Evolutionary conservation across 768 basidiomycete genomes (phyloP).

Genomic region (Pleurotus ostreatus): DNA sequence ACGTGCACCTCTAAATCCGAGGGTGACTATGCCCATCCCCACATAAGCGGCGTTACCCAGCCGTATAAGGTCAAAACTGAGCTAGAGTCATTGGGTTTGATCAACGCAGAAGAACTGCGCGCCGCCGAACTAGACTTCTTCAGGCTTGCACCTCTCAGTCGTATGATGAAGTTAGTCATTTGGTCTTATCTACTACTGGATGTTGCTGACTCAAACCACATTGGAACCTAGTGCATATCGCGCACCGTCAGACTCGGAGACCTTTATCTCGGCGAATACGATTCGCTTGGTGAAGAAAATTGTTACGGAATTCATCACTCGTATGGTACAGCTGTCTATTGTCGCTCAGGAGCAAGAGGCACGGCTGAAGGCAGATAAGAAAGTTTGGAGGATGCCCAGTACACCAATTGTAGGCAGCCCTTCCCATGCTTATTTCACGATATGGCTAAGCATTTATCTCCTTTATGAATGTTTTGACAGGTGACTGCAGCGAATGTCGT

Average conservation of each 20-base stretch:
- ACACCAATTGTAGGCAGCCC: conserved; percentile 34
- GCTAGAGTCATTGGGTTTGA: conserved; percentile 35
- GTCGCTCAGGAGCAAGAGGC: conserved; percentile 56
- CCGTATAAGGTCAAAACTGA: conserved; percentile 39
- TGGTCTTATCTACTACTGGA: neutral
- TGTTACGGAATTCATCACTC: conserved; percentile 47
- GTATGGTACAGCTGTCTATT: conserved; percentile 47
- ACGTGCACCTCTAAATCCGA: too few species aligned
- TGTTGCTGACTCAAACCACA: neutral
- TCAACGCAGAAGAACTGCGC: conserved; percentile 40
- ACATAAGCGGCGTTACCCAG: conserved; percentile 34
- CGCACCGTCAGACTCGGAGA: conserved; percentile 13
- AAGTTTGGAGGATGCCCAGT: conserved; percentile 49
- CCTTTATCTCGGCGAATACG: conserved; percentile 44
- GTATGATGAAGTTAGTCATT: conserved; percentile 33
- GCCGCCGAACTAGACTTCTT: conserved; percentile 45
- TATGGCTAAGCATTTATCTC: neutral
- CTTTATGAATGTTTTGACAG: conserved; percentile 15
- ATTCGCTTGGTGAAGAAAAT: conserved; percentile 42
- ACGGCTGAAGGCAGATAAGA: conserved; percentile 52
- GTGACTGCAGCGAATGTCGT: conserved; percentile 39
- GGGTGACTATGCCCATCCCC: conserved; percentile 12
- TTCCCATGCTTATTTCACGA: neutral
- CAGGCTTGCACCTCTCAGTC: conserved; percentile 34
- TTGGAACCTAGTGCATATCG: neutral